A percentile compares a stretch with the other conserved stretches of the same genome.
Evolutionary conservation across 1,139 yeast species (phyloP).

Genomic region (Diutina siamensis): DNA sequence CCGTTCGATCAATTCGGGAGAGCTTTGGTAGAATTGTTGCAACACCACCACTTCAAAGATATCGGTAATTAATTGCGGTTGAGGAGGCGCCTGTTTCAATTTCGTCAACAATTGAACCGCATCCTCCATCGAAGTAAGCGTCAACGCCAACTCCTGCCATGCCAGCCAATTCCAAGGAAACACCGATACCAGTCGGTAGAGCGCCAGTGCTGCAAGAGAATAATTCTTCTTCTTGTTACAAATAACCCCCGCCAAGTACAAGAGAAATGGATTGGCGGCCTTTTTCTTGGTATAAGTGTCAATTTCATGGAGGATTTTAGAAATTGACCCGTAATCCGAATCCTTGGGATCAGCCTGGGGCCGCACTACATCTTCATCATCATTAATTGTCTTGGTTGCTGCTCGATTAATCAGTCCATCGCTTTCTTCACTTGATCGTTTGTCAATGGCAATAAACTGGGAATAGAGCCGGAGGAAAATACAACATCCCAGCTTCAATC

Average conservation of each 20-base stretch:
- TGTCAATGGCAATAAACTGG: slow-evolving; percentile 61
- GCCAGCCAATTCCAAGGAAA: slow-evolving; percentile 92
- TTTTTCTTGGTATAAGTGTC: slow-evolving; percentile 15
- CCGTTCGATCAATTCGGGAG: slow-evolving; percentile 35
- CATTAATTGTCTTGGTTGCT: slow-evolving; percentile 6
- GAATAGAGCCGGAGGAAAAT: slow-evolving; percentile 61
- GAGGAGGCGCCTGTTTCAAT: slow-evolving; percentile 17
- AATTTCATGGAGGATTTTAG: slow-evolving; percentile 13
- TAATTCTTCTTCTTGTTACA: slow-evolving; percentile 52
- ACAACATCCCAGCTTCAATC: slow-evolving; percentile 43
- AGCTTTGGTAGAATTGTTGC: slow-evolving; percentile 74
- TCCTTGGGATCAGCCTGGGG: slow-evolving; percentile 17
- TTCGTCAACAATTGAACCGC: slow-evolving; percentile 36
- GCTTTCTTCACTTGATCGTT: slow-evolving; percentile 57
- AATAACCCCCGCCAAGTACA: slow-evolving; percentile 59
- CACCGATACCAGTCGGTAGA: slow-evolving; percentile 44
- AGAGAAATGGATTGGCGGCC: slow-evolving; percentile 45
- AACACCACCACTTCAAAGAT: slow-evolving; percentile 60
- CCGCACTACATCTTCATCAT: slow-evolving; percentile 6
- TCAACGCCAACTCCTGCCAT: slow-evolving; percentile 72
- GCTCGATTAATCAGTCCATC: slow-evolving; percentile 40
- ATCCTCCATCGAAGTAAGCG: slow-evolving; percentile 55
- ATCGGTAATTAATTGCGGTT: slow-evolving; percentile 41
- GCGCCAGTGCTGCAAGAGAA: slow-evolving; percentile 44
- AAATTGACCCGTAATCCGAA: slow-evolving; percentile 32